Evolutionary conservation across 2,329 filamentous ascomycete species (phyloP), one percentile per base, ranked within the genome.

Genomic region (Emergomyces orientalis): DNA sequence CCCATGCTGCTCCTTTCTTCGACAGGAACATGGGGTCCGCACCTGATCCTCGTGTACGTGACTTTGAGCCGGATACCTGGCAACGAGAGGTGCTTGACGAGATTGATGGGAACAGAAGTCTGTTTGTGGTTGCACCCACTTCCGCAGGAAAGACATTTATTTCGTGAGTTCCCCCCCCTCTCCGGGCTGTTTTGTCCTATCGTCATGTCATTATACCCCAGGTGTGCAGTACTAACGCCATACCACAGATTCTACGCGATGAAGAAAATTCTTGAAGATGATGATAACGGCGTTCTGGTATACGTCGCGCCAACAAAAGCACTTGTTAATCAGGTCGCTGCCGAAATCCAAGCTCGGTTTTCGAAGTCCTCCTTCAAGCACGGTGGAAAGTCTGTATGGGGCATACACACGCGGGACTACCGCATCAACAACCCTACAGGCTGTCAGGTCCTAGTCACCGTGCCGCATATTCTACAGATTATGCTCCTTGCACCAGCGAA

Each of bases 61-160:
- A 81, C 1, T 93, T 93, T 70, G 76, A 86, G 4, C 89, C 89
- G 1, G 89, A 93, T 76, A 83, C 82, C 2, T 93, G 89, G 89
- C 89, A 93, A 73, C 78, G 87, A 62, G 79, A 84, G 45, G 88
- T 92, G 0, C 79, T 93, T 0, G 87, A 93, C 65, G 83, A 84
- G 47, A 86, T 92, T 45, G 89, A 93, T 71, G 80, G 80, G 0
- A 79, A 88, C 61, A 83, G 86, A 66, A 90, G 87, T 67, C 76
- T 90, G 0, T 86, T 92, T 63, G 87, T 91, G 0, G 85, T 92
- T 9, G 89, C 89, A 0, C 89, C 89, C 0, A 93, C 89, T 0
- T 89, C 86, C 30, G 86, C 89, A 0, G 89, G 89, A 66, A 93
- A 92, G 73, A 93, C 89, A 0, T 93, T 92, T 72, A 92, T 92